Percentiles rank a stretch among this genome's conserved stretches.
Evolutionary conservation across 441 rosid species (phyloP).

Genomic region (Hura crepitans): DNA sequence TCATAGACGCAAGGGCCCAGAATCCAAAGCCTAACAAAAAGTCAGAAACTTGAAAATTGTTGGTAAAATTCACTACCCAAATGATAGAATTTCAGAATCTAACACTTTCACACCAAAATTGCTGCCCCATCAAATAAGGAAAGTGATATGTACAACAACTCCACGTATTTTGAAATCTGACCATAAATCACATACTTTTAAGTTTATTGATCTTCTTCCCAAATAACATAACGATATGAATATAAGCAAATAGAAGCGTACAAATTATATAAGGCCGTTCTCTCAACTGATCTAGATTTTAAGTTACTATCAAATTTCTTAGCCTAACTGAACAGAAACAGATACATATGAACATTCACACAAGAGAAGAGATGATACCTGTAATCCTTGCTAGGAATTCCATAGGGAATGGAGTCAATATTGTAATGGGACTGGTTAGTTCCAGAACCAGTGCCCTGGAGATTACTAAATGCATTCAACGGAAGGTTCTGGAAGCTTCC

Average conservation of each 20-base stretch:
- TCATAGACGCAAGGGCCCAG: conserved; percentile 40
- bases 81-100: neutral
- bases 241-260: neutral
- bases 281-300: neutral
- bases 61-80: conserved; percentile 11
- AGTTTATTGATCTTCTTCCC: neutral
- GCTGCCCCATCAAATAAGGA: no score
- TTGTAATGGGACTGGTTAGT: conserved; percentile 39
- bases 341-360: neutral
- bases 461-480: conserved; percentile 29
- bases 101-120: conserved; percentile 1
- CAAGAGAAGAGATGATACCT: conserved; percentile 39
- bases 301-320: neutral
- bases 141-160: neutral
- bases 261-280: neutral
- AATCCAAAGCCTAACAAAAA: conserved; percentile 22
- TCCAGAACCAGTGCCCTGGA: conserved; percentile 36
- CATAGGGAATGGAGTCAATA: conserved; percentile 45
- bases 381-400: conserved; percentile 52
- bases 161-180: conserved; percentile 9
- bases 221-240: neutral
- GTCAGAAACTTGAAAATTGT: conserved; percentile 19
- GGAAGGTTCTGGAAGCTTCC: conserved; percentile 46
- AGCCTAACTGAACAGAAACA: neutral
- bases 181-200: neutral